These are phyloP conservation scores for Erigeron philadelphicus DNA, from an alignment of 140 eudicot genomes.

Conservation along the genomic window DNA sequence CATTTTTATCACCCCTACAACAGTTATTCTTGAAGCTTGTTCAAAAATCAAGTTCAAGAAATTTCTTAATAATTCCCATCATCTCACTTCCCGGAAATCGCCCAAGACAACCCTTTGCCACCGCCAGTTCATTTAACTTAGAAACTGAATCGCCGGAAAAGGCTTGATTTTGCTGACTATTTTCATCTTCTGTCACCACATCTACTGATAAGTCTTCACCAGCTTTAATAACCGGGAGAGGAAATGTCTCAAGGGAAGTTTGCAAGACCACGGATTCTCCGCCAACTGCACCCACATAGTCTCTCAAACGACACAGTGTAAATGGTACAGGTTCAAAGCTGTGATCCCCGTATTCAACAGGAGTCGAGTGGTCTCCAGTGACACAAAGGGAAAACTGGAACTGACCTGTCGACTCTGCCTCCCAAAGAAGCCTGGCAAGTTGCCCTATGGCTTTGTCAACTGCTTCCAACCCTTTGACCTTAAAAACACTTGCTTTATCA, in stretches of 20 bases:
- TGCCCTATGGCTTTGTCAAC: conserved; percentile 90
- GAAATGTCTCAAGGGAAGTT: conserved; percentile 71
- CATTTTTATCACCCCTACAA: not conserved
- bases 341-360: conserved; percentile 97
- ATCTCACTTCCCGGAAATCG: conserved; percentile 90
- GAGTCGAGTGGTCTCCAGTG: conserved; percentile 96
- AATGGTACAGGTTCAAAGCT: conserved; percentile 95
- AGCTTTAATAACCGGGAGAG: conserved; percentile 59
- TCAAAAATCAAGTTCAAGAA: conserved; percentile 36
- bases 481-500: conserved; percentile 84
- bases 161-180: conserved; percentile 27
- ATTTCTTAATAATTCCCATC: conserved; percentile 81
- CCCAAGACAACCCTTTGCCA: conserved; percentile 85
- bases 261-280: conserved; percentile 52
- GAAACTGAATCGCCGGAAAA: conserved; percentile 65
- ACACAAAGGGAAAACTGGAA: conserved; percentile 70
- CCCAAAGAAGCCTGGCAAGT: conserved; percentile 85
- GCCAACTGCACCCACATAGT: conserved; percentile 78
- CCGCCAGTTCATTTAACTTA: conserved; percentile 63
- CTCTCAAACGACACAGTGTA: conserved; percentile 67
- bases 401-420: conserved; percentile 59
- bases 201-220: conserved; percentile 47
- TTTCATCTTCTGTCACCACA: conserved; percentile 25
- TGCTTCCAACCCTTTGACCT: conserved; percentile 89
- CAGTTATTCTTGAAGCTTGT: conserved; percentile 6